Conservation (phyloP, 805 yeast genomes). For the Schizosaccharomyces lindneri region DNA sequence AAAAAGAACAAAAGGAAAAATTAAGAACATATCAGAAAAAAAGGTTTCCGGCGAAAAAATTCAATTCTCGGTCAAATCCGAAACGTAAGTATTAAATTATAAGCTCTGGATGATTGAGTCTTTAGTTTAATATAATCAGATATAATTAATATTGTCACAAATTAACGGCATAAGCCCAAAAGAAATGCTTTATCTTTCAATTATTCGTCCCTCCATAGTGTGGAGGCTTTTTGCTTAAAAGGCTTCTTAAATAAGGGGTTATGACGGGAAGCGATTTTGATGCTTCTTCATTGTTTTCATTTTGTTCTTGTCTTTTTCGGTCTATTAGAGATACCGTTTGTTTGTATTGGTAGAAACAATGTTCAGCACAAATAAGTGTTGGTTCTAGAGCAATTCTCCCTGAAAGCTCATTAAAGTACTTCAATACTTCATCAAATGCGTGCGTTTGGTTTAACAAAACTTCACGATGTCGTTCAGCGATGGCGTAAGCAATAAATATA, state of each 20-base stretch:
- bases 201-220: too few species aligned
- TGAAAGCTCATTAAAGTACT: conserved; percentile 74
- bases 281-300: neutral
- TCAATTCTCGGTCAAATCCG: neutral
- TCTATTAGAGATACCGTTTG: conserved; percentile 46
- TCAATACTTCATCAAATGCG: conserved; percentile 74
- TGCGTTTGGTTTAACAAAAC: conserved; percentile 48
- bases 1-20: neutral
- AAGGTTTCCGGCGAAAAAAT: neutral
- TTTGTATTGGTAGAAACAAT: conserved; percentile 54
- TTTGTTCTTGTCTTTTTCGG: neutral
- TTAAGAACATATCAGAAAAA: neutral
- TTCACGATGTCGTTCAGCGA: conserved; percentile 66
- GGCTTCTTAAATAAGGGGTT: too few species aligned
- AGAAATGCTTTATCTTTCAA: too few species aligned
- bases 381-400: conserved; percentile 54
- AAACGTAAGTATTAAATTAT: neutral
- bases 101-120: too few species aligned
- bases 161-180: too few species aligned
- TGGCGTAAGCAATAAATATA: conserved; percentile 63
- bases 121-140: too few species aligned
- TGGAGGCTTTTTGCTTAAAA: too few species aligned
- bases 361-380: conserved; percentile 58
- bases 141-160: too few species aligned
- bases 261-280: too few species aligned